Evolutionary conservation across 1,139 yeast genomes (phyloP).

Genomic region (Yamadazyma triangularis): DNA sequence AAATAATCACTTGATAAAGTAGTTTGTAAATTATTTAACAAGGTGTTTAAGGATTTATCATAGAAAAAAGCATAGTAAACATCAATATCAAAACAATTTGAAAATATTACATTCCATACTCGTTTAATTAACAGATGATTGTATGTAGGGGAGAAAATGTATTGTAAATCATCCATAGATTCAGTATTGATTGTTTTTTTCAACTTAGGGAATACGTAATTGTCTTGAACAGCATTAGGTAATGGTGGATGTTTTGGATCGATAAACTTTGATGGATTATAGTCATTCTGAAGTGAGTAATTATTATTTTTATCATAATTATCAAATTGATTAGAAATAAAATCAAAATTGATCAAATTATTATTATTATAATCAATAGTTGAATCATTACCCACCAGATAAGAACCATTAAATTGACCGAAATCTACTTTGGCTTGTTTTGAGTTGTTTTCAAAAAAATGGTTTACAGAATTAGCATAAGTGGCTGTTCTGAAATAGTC

Average conservation of each 20-base stretch:
- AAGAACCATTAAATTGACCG: too few species aligned
- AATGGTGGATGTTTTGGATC: constrained; percentile 3
- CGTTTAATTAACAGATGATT: constrained; percentile 12
- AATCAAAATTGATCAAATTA: constrained; percentile 7
- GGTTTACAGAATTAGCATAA: not conserved
- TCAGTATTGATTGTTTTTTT: constrained; percentile 1
- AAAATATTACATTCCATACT: constrained; percentile 21
- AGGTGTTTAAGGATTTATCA: constrained; percentile 34
- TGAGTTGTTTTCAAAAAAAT: too few species aligned
- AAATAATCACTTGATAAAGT: constrained; percentile 17
- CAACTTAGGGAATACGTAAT: constrained; percentile 5
- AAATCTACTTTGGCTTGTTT: too few species aligned
- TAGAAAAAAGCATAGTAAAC: constrained; percentile 31
- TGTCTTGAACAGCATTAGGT: constrained; percentile 13
- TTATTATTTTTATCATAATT: constrained; percentile 8
- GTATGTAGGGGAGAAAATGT: constrained; percentile 26
- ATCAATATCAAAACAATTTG: constrained; percentile 4
- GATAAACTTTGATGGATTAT: too few species aligned
- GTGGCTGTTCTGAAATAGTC: not conserved
- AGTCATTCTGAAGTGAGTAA: too few species aligned
- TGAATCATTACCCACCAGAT: too few species aligned
- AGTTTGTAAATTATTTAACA: constrained; percentile 21
- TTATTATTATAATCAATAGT: not conserved
- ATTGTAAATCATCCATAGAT: constrained; percentile 1
- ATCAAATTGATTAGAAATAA: constrained; percentile 9